Evolutionary conservation across 371 early-diverging fungal species (phyloP), one percentile per base, ranked within the genome.

Genomic region (Blakeslea trispora): DNA sequence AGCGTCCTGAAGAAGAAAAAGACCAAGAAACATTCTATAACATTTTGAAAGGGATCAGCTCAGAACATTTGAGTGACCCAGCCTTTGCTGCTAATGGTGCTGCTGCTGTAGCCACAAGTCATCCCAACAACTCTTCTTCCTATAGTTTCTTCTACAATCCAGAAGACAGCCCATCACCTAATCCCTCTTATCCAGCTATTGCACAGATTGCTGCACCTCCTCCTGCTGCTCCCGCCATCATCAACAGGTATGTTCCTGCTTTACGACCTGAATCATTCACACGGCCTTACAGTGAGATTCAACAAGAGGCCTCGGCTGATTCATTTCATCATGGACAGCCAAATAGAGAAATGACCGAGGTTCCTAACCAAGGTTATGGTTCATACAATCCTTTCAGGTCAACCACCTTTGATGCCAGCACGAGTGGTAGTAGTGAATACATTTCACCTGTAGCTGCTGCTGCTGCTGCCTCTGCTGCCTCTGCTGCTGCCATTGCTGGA

Each of bases 371-470:
- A 21, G 18, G 34, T 5, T 57, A 61, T 11, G 53, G 59, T 19
- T 61, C 74, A 1, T 67, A 64, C 37, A 75, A 75, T 44, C 75
- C 75, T 3, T 75, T 72, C 52, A 61, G 72, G 28, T 45, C 59
- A 31, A 69, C 69, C 13, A 45, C 52, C 9, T 40, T 41, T 19
- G 43, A 37, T 31, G 40, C 45, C 23, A 47, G 37, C 5, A n/a
- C 28, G 28, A 46, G 19, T 15, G 35, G 14, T 0, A 19, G 41
- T 0, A 48, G 51, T 18, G 14, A 19, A 5, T 10, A 28, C 28
- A 28, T 28, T 28, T 3, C 28, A 28, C 28, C 28, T 28, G 28
- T 28, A 14, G 41, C 24, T 10, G 43, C 42, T 32, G 47, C 5
- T 19, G 55, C 24, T 46, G 47, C 40, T 32, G 34, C 13, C n/a